Conservation (phyloP, 1,284 basidiomycete species). For the Tilletia setariae region DNA sequence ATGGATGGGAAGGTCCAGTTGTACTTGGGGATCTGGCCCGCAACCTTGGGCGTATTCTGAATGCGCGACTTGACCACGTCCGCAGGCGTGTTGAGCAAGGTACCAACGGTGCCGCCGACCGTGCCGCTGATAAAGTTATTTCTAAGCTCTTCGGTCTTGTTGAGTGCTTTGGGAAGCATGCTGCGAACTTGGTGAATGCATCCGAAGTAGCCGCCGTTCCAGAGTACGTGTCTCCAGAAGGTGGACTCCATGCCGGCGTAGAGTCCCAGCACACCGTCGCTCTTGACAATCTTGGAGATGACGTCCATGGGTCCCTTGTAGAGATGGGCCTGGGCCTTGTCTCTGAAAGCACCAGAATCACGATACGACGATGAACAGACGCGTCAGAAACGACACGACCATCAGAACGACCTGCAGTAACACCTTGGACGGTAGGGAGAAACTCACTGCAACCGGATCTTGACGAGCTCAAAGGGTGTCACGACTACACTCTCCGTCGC, state of each 20-base stretch:
- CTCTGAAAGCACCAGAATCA: constrained; percentile 9
- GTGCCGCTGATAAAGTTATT: constrained; percentile 92
- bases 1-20: constrained; percentile 74
- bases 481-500: constrained; percentile 87
- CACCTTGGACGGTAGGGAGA: neutral
- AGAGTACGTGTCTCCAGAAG: constrained; percentile 48
- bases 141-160: constrained; percentile 67
- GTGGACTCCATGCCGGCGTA: constrained; percentile 59
- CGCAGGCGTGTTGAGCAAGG: constrained; percentile 72
- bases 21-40: constrained; percentile 66
- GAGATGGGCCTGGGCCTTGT: constrained; percentile 33
- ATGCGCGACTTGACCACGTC: constrained; percentile 95
- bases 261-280: constrained; percentile 76
- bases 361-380: too few species aligned
- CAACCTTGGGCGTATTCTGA: constrained; percentile 63
- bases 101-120: constrained; percentile 84
- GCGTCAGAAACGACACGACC: neutral
- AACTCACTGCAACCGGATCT: constrained; percentile 87
- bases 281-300: constrained; percentile 69
- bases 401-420: neutral
- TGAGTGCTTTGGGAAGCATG: constrained; percentile 71
- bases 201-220: constrained; percentile 64
- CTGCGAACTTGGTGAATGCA: constrained; percentile 79
- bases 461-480: constrained; percentile 94
- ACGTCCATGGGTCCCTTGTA: constrained; percentile 83